A percentile compares a stretch with the other conserved stretches of the same genome.
Evolutionary conservation across 2,329 filamentous ascomycete genomes (phyloP).

Genomic region (Orbilia quercus): DNA sequence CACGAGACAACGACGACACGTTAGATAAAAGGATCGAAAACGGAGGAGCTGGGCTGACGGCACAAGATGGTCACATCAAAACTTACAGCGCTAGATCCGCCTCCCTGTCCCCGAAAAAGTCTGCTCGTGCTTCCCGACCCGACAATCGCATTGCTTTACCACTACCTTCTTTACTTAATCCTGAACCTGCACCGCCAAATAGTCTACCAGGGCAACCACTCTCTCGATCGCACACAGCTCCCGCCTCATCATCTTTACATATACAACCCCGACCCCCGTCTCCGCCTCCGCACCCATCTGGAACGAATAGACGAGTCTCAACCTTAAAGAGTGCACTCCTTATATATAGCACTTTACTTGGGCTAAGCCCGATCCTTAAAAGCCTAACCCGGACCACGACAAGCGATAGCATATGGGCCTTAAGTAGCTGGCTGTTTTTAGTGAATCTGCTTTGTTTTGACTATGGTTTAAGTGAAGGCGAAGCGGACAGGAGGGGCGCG

Average conservation of each 20-base stretch:
- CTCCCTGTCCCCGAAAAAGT: slow-evolving; percentile 38
- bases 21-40: slow-evolving; percentile 12
- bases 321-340: slow-evolving; percentile 92
- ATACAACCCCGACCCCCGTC: slow-evolving; percentile 62
- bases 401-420: slow-evolving; percentile 95
- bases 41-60: not conserved
- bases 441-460: slow-evolving; percentile 99
- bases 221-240: slow-evolving; percentile 59
- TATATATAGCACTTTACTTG: slow-evolving; percentile 91
- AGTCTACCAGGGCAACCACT: slow-evolving; percentile 17
- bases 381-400: slow-evolving; percentile 94
- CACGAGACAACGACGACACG: not conserved
- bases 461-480: slow-evolving; percentile 70
- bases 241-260: slow-evolving; percentile 62
- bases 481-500: slow-evolving; percentile 40
- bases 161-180: slow-evolving; percentile 7
- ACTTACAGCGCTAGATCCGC: slow-evolving; percentile 23
- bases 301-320: slow-evolving; percentile 73
- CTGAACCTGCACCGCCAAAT: slow-evolving; percentile 5
- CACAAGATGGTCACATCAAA: slow-evolving; percentile 9
- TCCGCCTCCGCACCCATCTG: slow-evolving; percentile 65
- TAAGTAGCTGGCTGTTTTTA: slow-evolving; percentile 89
- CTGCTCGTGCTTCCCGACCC: not conserved
- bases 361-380: slow-evolving; percentile 93
- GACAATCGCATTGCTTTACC: slow-evolving; percentile 5